phyloP scores from a whole-genome alignment of 805 yeast species.

The Myxozyma nipponensis region DNA sequence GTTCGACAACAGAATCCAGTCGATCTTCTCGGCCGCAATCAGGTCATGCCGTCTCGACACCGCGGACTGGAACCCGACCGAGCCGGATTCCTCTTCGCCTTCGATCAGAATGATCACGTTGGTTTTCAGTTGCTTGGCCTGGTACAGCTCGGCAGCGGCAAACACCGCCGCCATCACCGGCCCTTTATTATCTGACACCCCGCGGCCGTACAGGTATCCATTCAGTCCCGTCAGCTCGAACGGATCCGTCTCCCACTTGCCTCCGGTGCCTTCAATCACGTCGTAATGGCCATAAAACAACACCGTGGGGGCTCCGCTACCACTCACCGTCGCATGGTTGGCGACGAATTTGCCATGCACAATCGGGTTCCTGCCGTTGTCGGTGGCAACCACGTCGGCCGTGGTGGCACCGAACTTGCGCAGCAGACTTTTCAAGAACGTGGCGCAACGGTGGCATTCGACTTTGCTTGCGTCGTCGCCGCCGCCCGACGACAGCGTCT shows the following conservation, averaged over 20 bases:
- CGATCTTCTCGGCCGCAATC: slow-evolving; percentile 59
- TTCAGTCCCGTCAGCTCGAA: slow-evolving; percentile 69
- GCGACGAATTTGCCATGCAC: slow-evolving; percentile 65
- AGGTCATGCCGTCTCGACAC: slow-evolving; percentile 47
- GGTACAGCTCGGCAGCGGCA: slow-evolving; percentile 71
- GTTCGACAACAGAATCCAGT: slow-evolving; percentile 85
- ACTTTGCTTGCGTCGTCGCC: slow-evolving; percentile 64
- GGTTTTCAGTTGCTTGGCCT: slow-evolving; percentile 49
- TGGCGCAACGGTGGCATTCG: slow-evolving; percentile 85
- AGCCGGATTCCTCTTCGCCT: slow-evolving; percentile 95
- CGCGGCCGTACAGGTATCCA: slow-evolving; percentile 87
- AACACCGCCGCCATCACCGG: slow-evolving; percentile 83
- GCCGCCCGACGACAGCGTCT: slow-evolving; percentile 74
- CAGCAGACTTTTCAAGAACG: slow-evolving; percentile 59
- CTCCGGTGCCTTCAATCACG: slow-evolving; percentile 70
- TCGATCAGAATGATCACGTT: slow-evolving; percentile 84
- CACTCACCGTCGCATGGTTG: slow-evolving; percentile 32
- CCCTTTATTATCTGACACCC: slow-evolving; percentile 93
- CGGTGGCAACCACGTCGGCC: slow-evolving; percentile 66
- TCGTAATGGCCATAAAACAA: slow-evolving; percentile 97
- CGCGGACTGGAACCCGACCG: slow-evolving; percentile 73
- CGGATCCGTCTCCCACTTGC: slow-evolving; percentile 76
- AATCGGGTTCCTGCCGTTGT: slow-evolving; percentile 71
- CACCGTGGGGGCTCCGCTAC: slow-evolving; percentile 37
- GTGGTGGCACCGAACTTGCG: slow-evolving; percentile 61